Evolutionary conservation across 2,329 filamentous ascomycete species (phyloP).

Genomic region (Tolypocladium album): DNA sequence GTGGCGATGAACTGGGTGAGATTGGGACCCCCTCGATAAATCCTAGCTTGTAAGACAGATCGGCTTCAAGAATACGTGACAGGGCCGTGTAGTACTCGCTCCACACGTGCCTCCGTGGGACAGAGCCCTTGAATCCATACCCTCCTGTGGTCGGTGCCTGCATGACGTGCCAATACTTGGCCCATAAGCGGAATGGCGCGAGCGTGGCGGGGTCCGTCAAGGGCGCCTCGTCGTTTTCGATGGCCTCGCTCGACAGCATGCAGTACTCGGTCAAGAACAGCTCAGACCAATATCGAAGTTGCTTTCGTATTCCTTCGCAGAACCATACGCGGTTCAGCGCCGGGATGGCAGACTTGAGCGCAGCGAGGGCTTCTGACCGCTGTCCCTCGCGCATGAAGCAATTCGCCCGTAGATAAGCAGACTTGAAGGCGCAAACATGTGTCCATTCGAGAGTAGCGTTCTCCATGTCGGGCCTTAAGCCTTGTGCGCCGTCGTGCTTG

Average conservation of each 20-base stretch:
- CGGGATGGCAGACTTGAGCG: constrained; percentile 56
- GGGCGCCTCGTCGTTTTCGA: constrained; percentile 38
- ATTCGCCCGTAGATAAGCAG: constrained; percentile 65
- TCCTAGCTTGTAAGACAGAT: constrained; percentile 47
- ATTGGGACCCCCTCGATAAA: constrained; percentile 22
- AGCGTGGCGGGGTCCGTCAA: constrained; percentile 43
- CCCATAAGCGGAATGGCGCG: constrained; percentile 55
- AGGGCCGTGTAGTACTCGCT: constrained; percentile 73
- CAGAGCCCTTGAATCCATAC: constrained; percentile 45
- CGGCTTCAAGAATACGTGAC: constrained; percentile 62
- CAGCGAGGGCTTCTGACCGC: constrained; percentile 48
- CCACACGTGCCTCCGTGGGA: constrained; percentile 64
- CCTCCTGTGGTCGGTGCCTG: constrained; percentile 38
- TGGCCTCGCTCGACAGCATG: constrained; percentile 52
- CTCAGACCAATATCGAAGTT: constrained; percentile 71
- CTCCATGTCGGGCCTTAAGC: constrained; percentile 40
- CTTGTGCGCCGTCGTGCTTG: constrained; percentile 45
- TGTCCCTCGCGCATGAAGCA: constrained; percentile 39
- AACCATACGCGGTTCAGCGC: constrained; percentile 46
- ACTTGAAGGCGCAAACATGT: constrained; percentile 69
- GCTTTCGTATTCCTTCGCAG: constrained; percentile 43
- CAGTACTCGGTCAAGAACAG: constrained; percentile 66
- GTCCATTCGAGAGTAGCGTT: constrained; percentile 61
- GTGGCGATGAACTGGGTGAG: constrained; percentile 40
- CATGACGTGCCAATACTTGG: constrained; percentile 53